Evolutionary conservation across 139 green algal species (phyloP), one percentile per base, ranked within the genome.

Genomic region (Chlorella sp.): DNA sequence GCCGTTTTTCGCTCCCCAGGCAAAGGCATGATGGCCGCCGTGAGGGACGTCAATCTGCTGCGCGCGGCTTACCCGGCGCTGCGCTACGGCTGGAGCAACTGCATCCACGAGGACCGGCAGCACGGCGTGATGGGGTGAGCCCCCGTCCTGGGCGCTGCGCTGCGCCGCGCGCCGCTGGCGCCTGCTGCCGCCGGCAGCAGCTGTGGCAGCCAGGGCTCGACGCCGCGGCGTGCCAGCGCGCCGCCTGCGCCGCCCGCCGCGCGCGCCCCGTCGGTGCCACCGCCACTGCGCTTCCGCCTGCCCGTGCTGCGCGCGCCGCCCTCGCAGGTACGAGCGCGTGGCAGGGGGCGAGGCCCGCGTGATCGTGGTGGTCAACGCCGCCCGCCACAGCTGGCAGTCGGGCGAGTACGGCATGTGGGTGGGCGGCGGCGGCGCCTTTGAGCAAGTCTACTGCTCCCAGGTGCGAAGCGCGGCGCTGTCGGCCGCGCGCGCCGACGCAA

Each of bases 311-410:
- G n/a, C n/a, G n/a, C n/a, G n/a, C n/a, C n/a, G n/a, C n/a, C n/a
- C n/a, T n/a, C n/a, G n/a, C 74, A 67, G 53, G 25, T 73, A 71
- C 43, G 73, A 76, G 73, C 67, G 75, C 23, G 67, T 74, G 38
- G 43, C 71, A 3, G 81, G 87, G 68, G 84, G 79, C 19, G 63
- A 83, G 64, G 56, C 64, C 6, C 81, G 81, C 29, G 48, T 89
- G 6, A 71, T 89, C 33, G 75, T 79, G 29, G 81, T 89, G 27
- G 78, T 89, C 70, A 89, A 89, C 50, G 84, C 84, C 1, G 81
- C 77, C 6, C 71, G 78, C 48, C 53, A 62, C 12, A 74, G 48
- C 53, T 89, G 80, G 76, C 53, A 80, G 64, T 46, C 9, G 8
- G 40, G 58, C 5, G 71, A 87, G n/a, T 89, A 89, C 68, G 81